Base-by-base conservation (phyloP, 768 basidiomycete genomes). In the Suillus alpinus region DNA sequence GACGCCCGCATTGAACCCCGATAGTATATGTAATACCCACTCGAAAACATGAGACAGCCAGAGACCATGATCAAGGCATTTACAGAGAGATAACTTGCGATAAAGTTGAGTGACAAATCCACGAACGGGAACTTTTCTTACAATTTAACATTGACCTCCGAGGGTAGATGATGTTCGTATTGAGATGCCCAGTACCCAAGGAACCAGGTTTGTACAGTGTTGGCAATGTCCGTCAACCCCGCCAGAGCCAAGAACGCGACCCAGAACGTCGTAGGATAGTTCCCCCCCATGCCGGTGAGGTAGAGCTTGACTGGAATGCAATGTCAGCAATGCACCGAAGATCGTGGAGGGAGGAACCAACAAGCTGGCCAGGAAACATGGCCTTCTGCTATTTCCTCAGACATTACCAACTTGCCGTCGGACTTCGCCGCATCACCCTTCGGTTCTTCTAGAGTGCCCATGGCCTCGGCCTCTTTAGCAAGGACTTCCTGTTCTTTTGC, bases 381-480 rank as follows among this genome's bases (percentile, higher is more conserved):
- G 0, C 87, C 87, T 56, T 80, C 77, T 6, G 76, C 80, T 49
- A 88, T 78, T 66, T 90, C 88, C 67, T 90, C 88, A 0, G 80
- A 81, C 7, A 86, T 71, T 50, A 88, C 80, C n/a, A 89, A 76
- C 66, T 87, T 86, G 2, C 86, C 86, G 50, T 79, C 78, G 13
- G 59, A 53, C 50, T 70, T 67, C 8, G 60, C 51, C 26, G 26
- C 26, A 26, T 26, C 26, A 26, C 26, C 26, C 2, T 62, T 63
- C 29, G 43, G 57, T 29, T 62, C 57, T 32, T 66, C 68, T 37
- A 66, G 66, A 2, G 51, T 59, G 40, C 69, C 72, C 7, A 69
- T 40, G 20, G 63, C 63, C 59, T 76, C 63, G 31, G 55, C 57
- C n/a, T 63, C 59, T 29, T 31, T 34, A 12, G 60, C 56, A n/a